Evolutionary conservation across 371 early-diverging fungal species (phyloP).

Genomic region (Mortierella sp.): DNA sequence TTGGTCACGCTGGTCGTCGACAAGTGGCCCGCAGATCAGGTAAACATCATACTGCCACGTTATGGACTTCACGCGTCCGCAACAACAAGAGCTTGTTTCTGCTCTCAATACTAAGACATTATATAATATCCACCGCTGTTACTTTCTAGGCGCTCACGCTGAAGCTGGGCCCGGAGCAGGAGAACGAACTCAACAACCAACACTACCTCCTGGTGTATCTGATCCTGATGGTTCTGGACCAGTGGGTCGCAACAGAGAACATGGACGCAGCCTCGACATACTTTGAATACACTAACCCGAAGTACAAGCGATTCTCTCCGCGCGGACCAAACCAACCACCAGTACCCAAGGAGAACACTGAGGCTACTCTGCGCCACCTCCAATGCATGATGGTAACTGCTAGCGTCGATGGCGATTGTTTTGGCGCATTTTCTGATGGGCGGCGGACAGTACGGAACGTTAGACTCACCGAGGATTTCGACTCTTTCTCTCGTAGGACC

Average conservation of each 20-base stretch:
- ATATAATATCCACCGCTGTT: not conserved
- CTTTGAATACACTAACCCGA: slow-evolving; percentile 40
- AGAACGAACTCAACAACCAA: slow-evolving; percentile 56
- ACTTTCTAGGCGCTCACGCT: slow-evolving; percentile 25
- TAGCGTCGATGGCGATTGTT: not conserved
- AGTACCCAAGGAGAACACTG: slow-evolving; percentile 21
- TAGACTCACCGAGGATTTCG: not conserved
- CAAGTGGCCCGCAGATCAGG: slow-evolving; percentile 31
- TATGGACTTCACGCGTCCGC: too few relatives aligned
- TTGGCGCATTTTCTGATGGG: not conserved
- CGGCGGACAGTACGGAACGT: not conserved
- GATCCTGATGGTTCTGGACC: slow-evolving; percentile 39
- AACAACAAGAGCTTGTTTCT: too few relatives aligned
- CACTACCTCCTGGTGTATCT: slow-evolving; percentile 44
- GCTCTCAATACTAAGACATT: not conserved
- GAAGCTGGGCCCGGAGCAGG: slow-evolving; percentile 32
- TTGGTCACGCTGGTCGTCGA: slow-evolving; percentile 24
- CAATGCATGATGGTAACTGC: slow-evolving; percentile 34
- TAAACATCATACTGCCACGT: not conserved
- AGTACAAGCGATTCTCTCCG: slow-evolving; percentile 40
- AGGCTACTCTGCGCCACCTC: slow-evolving; percentile 23
- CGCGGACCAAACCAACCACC: slow-evolving; percentile 35
- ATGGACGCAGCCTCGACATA: slow-evolving; percentile 40
- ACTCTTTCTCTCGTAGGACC: slow-evolving; percentile 18
- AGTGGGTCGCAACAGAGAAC: slow-evolving; percentile 42